A percentile compares a stretch with the other conserved stretches of the same genome.
phyloP scores from a whole-genome alignment of 2,329 filamentous ascomycete species.

The Escovopsis weberi region DNA sequence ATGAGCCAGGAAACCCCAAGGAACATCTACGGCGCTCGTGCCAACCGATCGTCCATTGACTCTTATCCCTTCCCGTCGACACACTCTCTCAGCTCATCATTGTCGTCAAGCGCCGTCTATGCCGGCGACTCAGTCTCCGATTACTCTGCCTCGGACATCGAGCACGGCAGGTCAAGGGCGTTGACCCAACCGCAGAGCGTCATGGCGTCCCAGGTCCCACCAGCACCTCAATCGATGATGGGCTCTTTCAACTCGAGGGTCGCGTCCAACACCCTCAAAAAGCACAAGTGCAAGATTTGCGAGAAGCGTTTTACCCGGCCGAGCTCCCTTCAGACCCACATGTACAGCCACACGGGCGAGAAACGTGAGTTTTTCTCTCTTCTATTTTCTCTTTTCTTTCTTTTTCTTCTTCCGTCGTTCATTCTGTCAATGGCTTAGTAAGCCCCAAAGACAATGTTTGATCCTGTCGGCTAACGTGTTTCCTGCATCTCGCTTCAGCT shows the following conservation, averaged over 20 bases:
- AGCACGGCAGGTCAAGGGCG: slow-evolving; percentile 66
- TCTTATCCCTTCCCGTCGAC: slow-evolving; percentile 83
- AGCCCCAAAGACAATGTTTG: too few species aligned
- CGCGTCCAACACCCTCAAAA: slow-evolving; percentile 91
- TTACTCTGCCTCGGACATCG: slow-evolving; percentile 87
- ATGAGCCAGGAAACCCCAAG: slow-evolving; percentile 91
- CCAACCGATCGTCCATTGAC: slow-evolving; percentile 60
- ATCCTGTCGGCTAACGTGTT: too few species aligned
- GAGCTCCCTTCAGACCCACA: slow-evolving; percentile 89
- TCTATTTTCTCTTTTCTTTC: slow-evolving; percentile 1
- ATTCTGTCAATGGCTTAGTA: too few species aligned
- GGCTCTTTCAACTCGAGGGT: slow-evolving; percentile 95
- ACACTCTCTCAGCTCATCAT: slow-evolving; percentile 77
- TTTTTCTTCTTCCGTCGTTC: not conserved
- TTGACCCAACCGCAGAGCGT: slow-evolving; percentile 60
- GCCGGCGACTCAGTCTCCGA: slow-evolving; percentile 70
- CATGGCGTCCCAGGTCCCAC: slow-evolving; percentile 50
- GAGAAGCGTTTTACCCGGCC: slow-evolving; percentile 94
- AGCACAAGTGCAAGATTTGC: slow-evolving; percentile 98
- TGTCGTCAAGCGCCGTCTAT: slow-evolving; percentile 76
- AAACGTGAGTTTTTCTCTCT: slow-evolving; percentile 58
- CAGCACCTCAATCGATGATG: slow-evolving; percentile 95
- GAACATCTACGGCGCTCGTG: slow-evolving; percentile 66
- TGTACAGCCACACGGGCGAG: slow-evolving; percentile 97
- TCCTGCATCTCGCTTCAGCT: slow-evolving; percentile 34